Base-by-base conservation (phyloP, 257 asterid species). In the Parsonsia alboflavescens region DNA sequence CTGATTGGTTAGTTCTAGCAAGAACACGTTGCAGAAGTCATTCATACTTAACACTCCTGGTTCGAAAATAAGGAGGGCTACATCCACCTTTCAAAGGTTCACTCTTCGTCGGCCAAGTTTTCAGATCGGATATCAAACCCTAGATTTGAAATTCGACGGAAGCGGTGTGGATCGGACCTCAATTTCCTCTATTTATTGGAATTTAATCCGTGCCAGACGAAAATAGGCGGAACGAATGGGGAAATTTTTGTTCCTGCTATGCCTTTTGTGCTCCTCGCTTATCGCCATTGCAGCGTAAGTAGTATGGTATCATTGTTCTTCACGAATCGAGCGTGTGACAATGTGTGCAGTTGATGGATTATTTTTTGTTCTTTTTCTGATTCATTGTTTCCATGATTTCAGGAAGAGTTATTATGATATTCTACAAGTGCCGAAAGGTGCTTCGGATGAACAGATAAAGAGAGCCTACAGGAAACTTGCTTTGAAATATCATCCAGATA, bases 401-500 rank as follows among this genome's bases (percentile, higher is more conserved):
- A 91, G 97, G 83, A 91, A 91, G 90, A 93, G 90, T 80, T 93
- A 88, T 80, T 91, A 93, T 75, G 97, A 93, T 77, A 80, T 91
- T 68, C 86, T 93, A 17, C 96, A 93, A 84, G 90, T 91, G 64
- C 84, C 89, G 10, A 89, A 75, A 82, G 85, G 96, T 63, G 98
- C 98, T 69, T 75, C 98, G 16, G 98, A 93, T 22, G 98, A 93
- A 10, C 97, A 93, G 81, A 93, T 93, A 69, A 93, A 91, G 84
- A 91, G 97, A 68, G 96, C 98, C 24, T 93, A 93, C 73, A 50
- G 98, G 75, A 93, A 91, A 86, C 97, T 93, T 73, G 98, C 98
- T 0, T 81, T 93, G 88, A 91, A 91, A 83, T 93, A 93, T 86
- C 98, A 93, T 66, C 97, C 97, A 2, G 97, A 93, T 77, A 93